A percentile compares a stretch with the other conserved stretches of the same genome.
These are phyloP conservation scores for Camellia sinensis DNA, from an alignment of 148 eudicot species.

Conservation along the genomic window DNA sequence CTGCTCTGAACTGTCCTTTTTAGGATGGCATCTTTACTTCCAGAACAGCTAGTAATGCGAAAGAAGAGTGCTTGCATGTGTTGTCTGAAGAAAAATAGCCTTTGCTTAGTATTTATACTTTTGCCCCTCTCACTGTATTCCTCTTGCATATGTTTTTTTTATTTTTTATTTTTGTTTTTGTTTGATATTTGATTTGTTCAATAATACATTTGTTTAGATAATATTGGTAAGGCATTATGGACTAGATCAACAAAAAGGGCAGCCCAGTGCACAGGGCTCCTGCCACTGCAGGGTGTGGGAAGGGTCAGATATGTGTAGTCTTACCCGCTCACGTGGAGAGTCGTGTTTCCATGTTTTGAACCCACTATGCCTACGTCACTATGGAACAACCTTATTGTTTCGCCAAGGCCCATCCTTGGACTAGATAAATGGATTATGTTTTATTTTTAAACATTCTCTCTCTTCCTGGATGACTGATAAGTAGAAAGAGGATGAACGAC, in stretches of 20 bases:
- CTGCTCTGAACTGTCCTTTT: neutral
- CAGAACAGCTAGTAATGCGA: neutral
- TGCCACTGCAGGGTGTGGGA: no score
- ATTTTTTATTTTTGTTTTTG: neutral
- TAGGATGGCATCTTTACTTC: neutral
- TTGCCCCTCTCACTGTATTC: neutral
- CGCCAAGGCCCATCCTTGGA: neutral
- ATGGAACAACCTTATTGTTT: no score
- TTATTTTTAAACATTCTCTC: neutral
- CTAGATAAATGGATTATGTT: no score
- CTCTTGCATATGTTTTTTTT: neutral
- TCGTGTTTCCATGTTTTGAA: no score
- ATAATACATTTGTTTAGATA: neutral
- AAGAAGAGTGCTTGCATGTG: neutral
- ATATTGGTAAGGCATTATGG: neutral
- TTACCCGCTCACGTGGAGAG: no score
- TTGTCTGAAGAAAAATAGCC: neutral
- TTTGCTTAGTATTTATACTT: neutral
- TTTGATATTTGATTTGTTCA: neutral
- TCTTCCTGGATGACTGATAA: neutral
- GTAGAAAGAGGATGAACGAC: neutral
- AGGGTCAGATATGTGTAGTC: no score
- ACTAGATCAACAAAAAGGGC: neutral
- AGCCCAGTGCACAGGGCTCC: no score
- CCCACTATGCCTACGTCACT: no score